phyloP scores from a whole-genome alignment of 805 yeast species.

The Tetrapisispora pingtungensis region DNA sequence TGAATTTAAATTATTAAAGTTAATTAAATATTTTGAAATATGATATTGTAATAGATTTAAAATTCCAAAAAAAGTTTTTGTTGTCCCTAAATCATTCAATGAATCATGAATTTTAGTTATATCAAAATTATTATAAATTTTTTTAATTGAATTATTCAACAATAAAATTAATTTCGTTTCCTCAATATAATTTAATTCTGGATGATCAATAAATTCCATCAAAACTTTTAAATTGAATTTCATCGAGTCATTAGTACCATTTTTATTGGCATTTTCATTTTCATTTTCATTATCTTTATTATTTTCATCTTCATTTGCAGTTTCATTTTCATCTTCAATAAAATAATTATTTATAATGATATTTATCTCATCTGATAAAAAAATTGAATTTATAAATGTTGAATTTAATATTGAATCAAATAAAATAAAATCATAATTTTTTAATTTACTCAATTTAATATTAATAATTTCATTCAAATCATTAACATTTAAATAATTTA shows the following conservation, averaged over 20 bases:
- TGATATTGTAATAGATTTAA: conserved; percentile 19
- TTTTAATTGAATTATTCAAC: conserved; percentile 12
- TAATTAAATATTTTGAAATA: conserved; percentile 16
- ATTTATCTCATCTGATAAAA: background rate
- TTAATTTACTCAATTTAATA: background rate
- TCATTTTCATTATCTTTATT: background rate
- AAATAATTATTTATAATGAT: background rate
- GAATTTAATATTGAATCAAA: background rate
- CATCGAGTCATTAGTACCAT: no score
- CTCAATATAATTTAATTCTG: conserved; percentile 19
- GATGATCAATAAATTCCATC: conserved; percentile 29
- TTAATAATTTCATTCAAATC: background rate
- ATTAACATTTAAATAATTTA: background rate
- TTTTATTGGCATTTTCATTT: no score
- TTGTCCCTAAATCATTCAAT: conserved; percentile 15
- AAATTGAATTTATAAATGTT: background rate
- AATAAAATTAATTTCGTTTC: conserved; percentile 16
- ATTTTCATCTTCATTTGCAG: background rate
- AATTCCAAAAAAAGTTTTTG: conserved; percentile 20
- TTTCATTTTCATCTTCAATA: background rate
- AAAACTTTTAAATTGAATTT: conserved; percentile 18
- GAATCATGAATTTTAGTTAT: conserved; percentile 10
- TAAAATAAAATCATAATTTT: background rate
- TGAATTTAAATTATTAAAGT: conserved; percentile 8
- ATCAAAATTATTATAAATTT: conserved; percentile 4